phyloP scores from a whole-genome alignment of 495 filamentous ascomycete genomes.

The Chaetomium fimeti region DNA sequence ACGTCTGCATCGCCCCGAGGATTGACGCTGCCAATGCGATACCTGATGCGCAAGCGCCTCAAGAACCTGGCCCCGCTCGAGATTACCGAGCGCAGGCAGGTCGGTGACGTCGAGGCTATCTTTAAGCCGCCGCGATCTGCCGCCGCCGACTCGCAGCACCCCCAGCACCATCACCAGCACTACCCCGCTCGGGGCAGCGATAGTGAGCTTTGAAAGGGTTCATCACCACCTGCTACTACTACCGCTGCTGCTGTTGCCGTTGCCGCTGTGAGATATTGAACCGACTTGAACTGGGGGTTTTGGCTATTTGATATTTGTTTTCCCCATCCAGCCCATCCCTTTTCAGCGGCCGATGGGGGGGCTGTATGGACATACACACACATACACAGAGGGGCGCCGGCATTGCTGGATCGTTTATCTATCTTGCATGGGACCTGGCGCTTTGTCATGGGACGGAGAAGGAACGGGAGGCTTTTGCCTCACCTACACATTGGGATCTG shows the following conservation, averaged over 20 bases:
- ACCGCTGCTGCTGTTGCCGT: background rate
- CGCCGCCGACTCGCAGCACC: background rate
- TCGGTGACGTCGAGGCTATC: slow-evolving; percentile 76
- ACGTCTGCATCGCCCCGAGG: slow-evolving; percentile 68
- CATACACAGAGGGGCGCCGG: background rate
- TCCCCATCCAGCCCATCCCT: background rate
- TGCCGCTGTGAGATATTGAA: background rate
- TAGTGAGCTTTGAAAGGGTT: slow-evolving; percentile 25
- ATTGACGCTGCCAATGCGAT: slow-evolving; percentile 70
- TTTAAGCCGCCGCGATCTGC: slow-evolving; percentile 40
- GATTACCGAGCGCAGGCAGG: slow-evolving; percentile 80
- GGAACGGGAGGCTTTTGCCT: background rate
- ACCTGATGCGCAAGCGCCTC: slow-evolving; percentile 60
- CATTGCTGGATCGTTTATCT: background rate
- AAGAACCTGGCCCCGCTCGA: slow-evolving; percentile 51
- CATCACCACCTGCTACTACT: background rate
- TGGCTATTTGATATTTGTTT: background rate
- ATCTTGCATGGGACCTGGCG: slow-evolving; percentile 2
- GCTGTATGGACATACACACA: background rate
- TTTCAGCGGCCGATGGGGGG: background rate
- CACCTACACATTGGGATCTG: background rate
- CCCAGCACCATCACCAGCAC: background rate
- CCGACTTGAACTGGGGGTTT: background rate
- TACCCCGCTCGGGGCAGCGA: slow-evolving; percentile 20
- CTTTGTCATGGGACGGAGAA: background rate